phyloP scores from a whole-genome alignment of 345 rosid genomes.

The Linum lewisii region DNA sequence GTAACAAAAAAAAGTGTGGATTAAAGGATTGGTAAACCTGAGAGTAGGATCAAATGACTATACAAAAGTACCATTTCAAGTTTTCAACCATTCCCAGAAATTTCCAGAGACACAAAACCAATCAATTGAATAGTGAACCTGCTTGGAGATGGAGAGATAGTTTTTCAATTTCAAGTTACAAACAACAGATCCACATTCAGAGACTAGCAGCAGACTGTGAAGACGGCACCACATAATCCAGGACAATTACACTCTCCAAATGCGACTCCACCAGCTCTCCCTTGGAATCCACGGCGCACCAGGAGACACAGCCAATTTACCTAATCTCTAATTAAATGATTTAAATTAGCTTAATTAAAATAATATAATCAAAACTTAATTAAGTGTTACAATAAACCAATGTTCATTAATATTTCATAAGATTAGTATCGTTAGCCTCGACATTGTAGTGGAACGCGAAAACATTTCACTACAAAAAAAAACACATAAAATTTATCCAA shows the following conservation, averaged over 20 bases:
- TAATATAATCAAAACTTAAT: too few relatives aligned
- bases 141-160: too few relatives aligned
- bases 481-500: too few relatives aligned
- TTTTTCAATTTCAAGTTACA: too few relatives aligned
- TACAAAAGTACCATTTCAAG: neutral
- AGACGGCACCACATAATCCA: slow-evolving; percentile 46
- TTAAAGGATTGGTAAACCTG: neutral
- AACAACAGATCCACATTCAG: slow-evolving; percentile 1
- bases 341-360: too few relatives aligned
- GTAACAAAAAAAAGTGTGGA: neutral
- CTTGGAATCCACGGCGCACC: slow-evolving; percentile 28
- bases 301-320: slow-evolving; percentile 42
- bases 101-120: neutral
- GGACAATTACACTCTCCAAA: slow-evolving; percentile 45
- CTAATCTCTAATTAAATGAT: too few relatives aligned
- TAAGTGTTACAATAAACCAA: too few relatives aligned
- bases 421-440: too few relatives aligned
- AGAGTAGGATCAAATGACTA: neutral
- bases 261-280: slow-evolving; percentile 28
- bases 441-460: too few relatives aligned
- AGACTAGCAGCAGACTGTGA: slow-evolving; percentile 23
- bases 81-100: neutral
- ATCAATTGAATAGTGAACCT: too few relatives aligned
- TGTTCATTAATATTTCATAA: too few relatives aligned
- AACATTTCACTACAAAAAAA: too few relatives aligned